A percentile compares a stretch with the other conserved stretches of the same genome.
These are phyloP conservation scores for Beauveria pseudobassiana DNA, from an alignment of 2,329 filamentous ascomycete genomes.

Conservation along the genomic window DNA sequence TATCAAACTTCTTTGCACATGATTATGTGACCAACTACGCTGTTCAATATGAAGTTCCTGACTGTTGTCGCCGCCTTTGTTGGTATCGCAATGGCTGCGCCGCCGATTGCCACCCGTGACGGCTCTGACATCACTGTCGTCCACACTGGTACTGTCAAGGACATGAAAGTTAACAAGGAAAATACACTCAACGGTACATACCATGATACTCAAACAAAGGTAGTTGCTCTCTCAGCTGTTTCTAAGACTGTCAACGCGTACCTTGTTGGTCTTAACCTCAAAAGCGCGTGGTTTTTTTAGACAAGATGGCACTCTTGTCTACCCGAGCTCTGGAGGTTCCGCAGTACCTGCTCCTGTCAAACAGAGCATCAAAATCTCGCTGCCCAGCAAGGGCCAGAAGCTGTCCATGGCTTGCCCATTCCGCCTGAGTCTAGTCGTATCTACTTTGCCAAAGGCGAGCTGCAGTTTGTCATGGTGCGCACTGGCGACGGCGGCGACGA, in stretches of 20 bases:
- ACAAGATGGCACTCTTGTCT: slow-evolving; percentile 33
- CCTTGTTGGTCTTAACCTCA: slow-evolving; percentile 35
- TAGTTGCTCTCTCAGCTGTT: slow-evolving; percentile 1
- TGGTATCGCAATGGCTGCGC: slow-evolving; percentile 14
- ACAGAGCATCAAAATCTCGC: slow-evolving; percentile 34
- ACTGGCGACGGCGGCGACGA: slow-evolving; percentile 18
- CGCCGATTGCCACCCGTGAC: slow-evolving; percentile 11
- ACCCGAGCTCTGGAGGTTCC: slow-evolving; percentile 32
- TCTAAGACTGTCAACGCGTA: slow-evolving; percentile 33
- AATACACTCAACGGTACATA: slow-evolving; percentile 34
- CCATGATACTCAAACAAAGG: slow-evolving; percentile 11
- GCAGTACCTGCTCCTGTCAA: slow-evolving; percentile 28
- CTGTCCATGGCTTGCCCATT: slow-evolving; percentile 31
- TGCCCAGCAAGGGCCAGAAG: slow-evolving; percentile 30
- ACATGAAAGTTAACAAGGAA: slow-evolving; percentile 28
- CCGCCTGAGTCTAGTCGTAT: slow-evolving; percentile 33
- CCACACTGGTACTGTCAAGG: slow-evolving; percentile 21
- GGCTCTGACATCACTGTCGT: slow-evolving; percentile 23
- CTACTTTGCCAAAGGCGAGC: slow-evolving; percentile 36
- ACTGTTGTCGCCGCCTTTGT: slow-evolving; percentile 13
- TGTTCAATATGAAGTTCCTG: slow-evolving; percentile 11
- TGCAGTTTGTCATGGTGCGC: slow-evolving; percentile 35
- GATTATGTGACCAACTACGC: background rate
- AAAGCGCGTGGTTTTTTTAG: slow-evolving; percentile 34
- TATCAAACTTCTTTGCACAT: background rate